Evolutionary conservation across 2,329 filamentous ascomycete genomes (phyloP).

Genomic region (Podosphaera leucotricha): DNA sequence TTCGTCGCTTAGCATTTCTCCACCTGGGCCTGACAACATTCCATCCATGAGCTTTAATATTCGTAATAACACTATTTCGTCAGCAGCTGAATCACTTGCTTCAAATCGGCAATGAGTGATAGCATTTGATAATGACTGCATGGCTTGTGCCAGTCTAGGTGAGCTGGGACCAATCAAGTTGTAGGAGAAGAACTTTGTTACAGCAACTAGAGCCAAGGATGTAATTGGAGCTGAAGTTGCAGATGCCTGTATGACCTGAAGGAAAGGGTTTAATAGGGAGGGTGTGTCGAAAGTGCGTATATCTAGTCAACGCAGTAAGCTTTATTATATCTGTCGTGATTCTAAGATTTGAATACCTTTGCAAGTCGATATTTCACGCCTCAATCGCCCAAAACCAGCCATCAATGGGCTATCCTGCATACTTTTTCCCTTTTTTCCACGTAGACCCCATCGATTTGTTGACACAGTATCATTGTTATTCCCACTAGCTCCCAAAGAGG

Average conservation of each 20-base stretch:
- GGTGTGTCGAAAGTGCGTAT: conserved; percentile 77
- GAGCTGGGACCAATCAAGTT: conserved; percentile 68
- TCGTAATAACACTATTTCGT: conserved; percentile 83
- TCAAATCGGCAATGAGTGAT: conserved; percentile 97
- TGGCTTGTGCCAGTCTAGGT: conserved; percentile 69
- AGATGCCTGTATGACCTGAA: conserved; percentile 89
- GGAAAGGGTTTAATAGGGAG: conserved; percentile 71
- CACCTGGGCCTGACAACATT: conserved; percentile 85
- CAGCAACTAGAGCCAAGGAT: conserved; percentile 73
- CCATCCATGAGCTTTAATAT: conserved; percentile 96
- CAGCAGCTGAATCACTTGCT: conserved; percentile 79
- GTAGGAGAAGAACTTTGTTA: conserved; percentile 93
- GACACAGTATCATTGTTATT: conserved; percentile 30
- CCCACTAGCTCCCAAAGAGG: conserved; percentile 16
- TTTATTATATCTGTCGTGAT: not conserved
- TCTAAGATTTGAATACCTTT: conserved; percentile 32
- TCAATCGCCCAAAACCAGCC: conserved; percentile 73
- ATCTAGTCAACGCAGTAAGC: conserved; percentile 27
- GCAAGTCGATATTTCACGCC: conserved; percentile 66
- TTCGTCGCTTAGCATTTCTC: conserved; percentile 85
- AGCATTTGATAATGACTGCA: conserved; percentile 83
- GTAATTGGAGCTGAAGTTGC: conserved; percentile 93
- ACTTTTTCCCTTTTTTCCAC: conserved; percentile 89
- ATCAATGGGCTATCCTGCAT: conserved; percentile 96
- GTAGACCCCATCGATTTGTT: conserved; percentile 72